Base-by-base conservation (phyloP, 1,139 yeast species). In the Sugiyamaella sp. region DNA sequence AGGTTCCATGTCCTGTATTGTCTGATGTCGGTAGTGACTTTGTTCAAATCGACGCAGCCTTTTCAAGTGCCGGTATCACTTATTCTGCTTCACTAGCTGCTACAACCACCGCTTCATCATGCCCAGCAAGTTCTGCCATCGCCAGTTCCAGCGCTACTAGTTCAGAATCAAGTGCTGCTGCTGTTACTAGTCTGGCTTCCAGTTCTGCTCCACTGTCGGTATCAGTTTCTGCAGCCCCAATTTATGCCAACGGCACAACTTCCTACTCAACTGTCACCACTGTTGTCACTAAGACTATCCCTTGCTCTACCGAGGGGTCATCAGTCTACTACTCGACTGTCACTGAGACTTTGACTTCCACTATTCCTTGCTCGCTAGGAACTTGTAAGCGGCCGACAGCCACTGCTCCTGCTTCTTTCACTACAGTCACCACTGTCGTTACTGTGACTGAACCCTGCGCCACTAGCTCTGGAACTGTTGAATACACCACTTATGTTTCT, bases 21-120 rank as follows among this genome's bases (percentile, higher is more conserved):
- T 4, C 44, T 14, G 17, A n/a, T 21, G n/a, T 37, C 21, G 35
- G 53, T 20, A 44, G 55, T 25, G 56, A 50, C 50, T 27, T 24
- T 17, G 46, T 27, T 16, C 32, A 49, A 21, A 39, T 57, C 53
- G 53, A 57, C 53, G 32, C 9, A 46, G 59, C 52, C 38, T 56
- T 48, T 38, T 43, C 45, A 4, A 6, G 41, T 20, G 52, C 55
- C 29, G 48, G 44, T 38, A 3, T 25, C 2, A 21, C 41, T 12
- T 41, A 17, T 52, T 24, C 52, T 32, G 46, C 42, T 27, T 20
- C 43, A 6, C 45, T 17, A n/a, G 32, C 46, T 16, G 50, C 49
- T n/a, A 44, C 49, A 16, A 45, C 50, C 14, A 51, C 52, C 19
- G 38, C 35, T 29, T 29, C 35, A 8, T 29, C 35, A 29, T 29